These are phyloP conservation scores for Russula sp. DNA, from an alignment of 768 basidiomycete species.

Conservation along the genomic window DNA sequence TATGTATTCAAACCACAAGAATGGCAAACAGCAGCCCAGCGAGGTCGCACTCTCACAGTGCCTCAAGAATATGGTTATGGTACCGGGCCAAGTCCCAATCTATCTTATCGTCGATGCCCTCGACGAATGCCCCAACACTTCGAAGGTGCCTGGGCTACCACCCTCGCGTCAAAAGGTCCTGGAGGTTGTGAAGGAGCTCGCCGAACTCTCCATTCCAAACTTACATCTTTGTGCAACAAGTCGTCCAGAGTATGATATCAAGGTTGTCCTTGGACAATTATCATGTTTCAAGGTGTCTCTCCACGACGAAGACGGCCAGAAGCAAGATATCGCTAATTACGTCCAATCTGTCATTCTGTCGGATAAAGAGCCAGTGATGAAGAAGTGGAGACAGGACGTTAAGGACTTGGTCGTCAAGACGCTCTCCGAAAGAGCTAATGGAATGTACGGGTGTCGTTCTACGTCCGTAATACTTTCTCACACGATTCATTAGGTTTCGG, in stretches of 20 bases:
- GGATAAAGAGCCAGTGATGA: conserved; percentile 28
- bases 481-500: background rate
- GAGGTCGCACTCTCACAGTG: no score
- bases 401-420: background rate
- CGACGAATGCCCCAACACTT: no score
- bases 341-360: background rate
- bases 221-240: background rate
- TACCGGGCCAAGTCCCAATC: no score
- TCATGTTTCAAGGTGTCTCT: background rate
- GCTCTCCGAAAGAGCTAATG: background rate
- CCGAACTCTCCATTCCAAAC: background rate
- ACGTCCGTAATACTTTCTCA: background rate
- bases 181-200: background rate
- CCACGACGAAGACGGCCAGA: background rate
- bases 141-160: no score
- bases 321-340: background rate
- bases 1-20: background rate
- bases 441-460: background rate
- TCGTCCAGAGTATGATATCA: background rate
- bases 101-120: no score
- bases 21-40: background rate
- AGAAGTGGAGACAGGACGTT: background rate
- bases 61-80: no score
- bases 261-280: background rate
- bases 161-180: background rate